Evolutionary conservation across 352 stramenopile genomes (phyloP), one percentile per base, ranked within the genome.

Genomic region (Pythium monospermum): DNA sequence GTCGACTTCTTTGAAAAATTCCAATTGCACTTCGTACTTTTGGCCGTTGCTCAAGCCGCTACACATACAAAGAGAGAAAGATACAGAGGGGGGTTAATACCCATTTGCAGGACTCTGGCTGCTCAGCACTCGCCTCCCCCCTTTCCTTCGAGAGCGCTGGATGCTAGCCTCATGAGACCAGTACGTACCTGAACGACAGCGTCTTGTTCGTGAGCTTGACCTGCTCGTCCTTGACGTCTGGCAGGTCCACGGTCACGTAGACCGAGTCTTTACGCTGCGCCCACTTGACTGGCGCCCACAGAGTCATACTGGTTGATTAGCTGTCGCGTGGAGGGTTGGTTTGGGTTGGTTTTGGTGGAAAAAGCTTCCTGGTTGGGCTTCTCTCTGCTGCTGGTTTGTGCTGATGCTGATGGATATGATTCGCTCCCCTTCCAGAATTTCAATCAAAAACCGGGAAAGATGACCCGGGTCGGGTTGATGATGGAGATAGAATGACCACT

Each of bases 201-300:
- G 73, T 92, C 56, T 89, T 92, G 71, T 91, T 81, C 26, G 61
- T 89, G 22, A 98, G 77, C 51, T 80, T 77, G 37, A 98, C 87
- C 66, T 96, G 87, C 67, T 97, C 87, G 73, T 97, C 85, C 73
- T 95, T 91, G 33, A 97, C 86, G 59, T 98, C 95, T 58, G 88
- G 73, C 26, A 99, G 68, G 65, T 97, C 88, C 59, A 99, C 96
- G 1, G 96, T 99, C 57, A 99, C 80, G 62, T 98, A 99, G 21
- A 99, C 53, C 56, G 93, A 94, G 61, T 98, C 93, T 51, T 92
- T 97, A 71, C 94, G 85, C 70, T 99, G 96, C 43, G 96, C 96
- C 93, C 94, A 99, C 74, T 98, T 97, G 37, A 97, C 85, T 6
- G 91, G 89, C 49, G 89, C 86, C 73, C 80, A 91, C 49, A 94